Base-by-base conservation (phyloP, 2,329 filamentous ascomycete species). In the Raffaelea ambrosiae region DNA sequence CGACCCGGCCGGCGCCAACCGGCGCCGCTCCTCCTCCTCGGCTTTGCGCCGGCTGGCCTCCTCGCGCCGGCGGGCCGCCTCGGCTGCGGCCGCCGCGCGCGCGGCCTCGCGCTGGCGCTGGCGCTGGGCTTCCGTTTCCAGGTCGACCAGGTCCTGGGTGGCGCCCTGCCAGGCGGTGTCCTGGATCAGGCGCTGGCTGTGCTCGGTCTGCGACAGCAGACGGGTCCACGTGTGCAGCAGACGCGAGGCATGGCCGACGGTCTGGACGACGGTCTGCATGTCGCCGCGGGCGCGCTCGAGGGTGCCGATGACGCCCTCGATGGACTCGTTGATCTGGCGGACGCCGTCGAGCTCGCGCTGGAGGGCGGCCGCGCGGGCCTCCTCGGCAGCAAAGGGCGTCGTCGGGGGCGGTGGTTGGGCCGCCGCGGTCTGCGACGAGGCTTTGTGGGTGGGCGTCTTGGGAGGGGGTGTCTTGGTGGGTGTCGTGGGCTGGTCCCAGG, bases 141-240 rank as follows among this genome's bases (percentile, higher is more conserved):
- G 78, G 51, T 95, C 88, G n/a, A 80, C 74, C 36, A 95, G 67
- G 66, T 98, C 93, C 59, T 90, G 82, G 4, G 81, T 86, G 23
- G 90, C 86, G 48, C 93, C 93, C 61, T 91, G 84, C 89, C 91
- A 98, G 50, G 81, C 74, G 2, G 88, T 86, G 60, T 95, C 86
- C 41, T 97, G 74, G 40, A 98, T 84, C 44, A 98, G 72, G 21
- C 93, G 83, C 64, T 97, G 90, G 62, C 95, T 97, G 67, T 98
- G 93, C 66, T 98, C 93, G 4, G 93, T 96, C 66, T 98, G 93
- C 7, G 88, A 93, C 13, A 98, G 78, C 55, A 98, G 96, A 46
- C 89, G 83, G 9, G 89, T 95, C 91, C 91, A 98, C 16, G 90
- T 95, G 58, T 94, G 89, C 29, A 98, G 81, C 14, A 98, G 77